A percentile compares a stretch with the other conserved stretches of the same genome.
Evolutionary conservation across 371 early-diverging fungal genomes (phyloP).

Genomic region (Amoeboaphelidium protococcarum): DNA sequence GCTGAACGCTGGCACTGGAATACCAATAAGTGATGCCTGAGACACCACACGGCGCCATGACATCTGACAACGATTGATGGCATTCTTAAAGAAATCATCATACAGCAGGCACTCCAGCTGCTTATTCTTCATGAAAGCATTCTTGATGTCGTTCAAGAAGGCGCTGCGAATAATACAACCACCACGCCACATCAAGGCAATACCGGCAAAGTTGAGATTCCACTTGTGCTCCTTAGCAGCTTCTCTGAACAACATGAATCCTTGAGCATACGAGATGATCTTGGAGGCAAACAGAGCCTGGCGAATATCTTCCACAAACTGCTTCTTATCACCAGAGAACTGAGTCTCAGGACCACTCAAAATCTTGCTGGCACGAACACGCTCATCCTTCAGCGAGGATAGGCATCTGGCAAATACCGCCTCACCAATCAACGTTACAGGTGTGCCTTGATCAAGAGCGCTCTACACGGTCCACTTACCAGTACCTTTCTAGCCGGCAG

Average conservation of each 20-base stretch:
- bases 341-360: slow-evolving; percentile 37
- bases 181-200: slow-evolving; percentile 96
- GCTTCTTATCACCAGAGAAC: slow-evolving; percentile 55
- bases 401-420: slow-evolving; percentile 92
- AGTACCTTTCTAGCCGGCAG: slow-evolving; percentile 94
- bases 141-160: slow-evolving; percentile 85
- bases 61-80: slow-evolving; percentile 47
- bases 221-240: slow-evolving; percentile 73
- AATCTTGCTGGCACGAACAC: slow-evolving; percentile 61
- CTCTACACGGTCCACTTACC: slow-evolving; percentile 95
- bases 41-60: slow-evolving; percentile 74
- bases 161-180: slow-evolving; percentile 93
- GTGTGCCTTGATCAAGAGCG: slow-evolving; percentile 73
- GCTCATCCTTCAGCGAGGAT: slow-evolving; percentile 79
- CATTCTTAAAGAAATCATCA: slow-evolving; percentile 79
- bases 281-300: slow-evolving; percentile 87
- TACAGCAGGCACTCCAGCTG: slow-evolving; percentile 61
- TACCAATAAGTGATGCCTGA: slow-evolving; percentile 49
- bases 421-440: slow-evolving; percentile 88
- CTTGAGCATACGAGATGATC: slow-evolving; percentile 95
- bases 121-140: slow-evolving; percentile 64
- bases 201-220: slow-evolving; percentile 83
- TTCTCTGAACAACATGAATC: slow-evolving; percentile 93
- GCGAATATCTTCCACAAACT: slow-evolving; percentile 42
- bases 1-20: slow-evolving; percentile 72